Evolutionary conservation across 306 rosid species (phyloP).

Genomic region (Quercus suber): DNA sequence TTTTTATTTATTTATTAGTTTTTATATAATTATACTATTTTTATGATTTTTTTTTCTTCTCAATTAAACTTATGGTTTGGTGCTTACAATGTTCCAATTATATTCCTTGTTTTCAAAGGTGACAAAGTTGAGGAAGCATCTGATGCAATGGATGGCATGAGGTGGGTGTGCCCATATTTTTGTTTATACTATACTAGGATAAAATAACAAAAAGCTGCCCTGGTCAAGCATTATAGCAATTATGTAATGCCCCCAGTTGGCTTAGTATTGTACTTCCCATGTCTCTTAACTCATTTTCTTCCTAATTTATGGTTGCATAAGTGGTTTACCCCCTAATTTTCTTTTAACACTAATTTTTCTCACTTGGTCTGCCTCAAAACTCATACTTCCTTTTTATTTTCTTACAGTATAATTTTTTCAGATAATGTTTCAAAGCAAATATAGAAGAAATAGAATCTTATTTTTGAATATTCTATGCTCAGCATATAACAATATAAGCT

Average conservation of each 20-base stretch:
- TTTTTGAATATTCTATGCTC: not conserved
- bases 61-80: not conserved
- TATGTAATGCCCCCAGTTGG: not conserved
- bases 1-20: no score
- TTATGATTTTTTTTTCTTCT: not conserved
- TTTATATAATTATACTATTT: not conserved
- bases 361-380: not conserved
- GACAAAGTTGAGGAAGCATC: conserved; percentile 47
- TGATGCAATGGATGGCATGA: conserved; percentile 27
- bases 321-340: no score
- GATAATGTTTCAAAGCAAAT: not conserved
- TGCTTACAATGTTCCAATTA: conserved; percentile 8
- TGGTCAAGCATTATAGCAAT: not conserved
- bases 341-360: no score
- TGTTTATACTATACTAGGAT: not conserved
- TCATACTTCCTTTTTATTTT: not conserved
- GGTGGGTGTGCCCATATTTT: conserved; percentile 42
- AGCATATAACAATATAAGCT: not conserved
- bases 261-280: not conserved
- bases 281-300: not conserved
- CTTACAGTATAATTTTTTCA: not conserved
- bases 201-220: conserved; percentile 2
- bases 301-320: not conserved
- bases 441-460: not conserved
- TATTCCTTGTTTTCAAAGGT: conserved; percentile 39